Percentiles rank a stretch among this genome's conserved stretches.
phyloP scores from a whole-genome alignment of 371 early-diverging fungal genomes.

The Zopfochytrium polystomum region DNA sequence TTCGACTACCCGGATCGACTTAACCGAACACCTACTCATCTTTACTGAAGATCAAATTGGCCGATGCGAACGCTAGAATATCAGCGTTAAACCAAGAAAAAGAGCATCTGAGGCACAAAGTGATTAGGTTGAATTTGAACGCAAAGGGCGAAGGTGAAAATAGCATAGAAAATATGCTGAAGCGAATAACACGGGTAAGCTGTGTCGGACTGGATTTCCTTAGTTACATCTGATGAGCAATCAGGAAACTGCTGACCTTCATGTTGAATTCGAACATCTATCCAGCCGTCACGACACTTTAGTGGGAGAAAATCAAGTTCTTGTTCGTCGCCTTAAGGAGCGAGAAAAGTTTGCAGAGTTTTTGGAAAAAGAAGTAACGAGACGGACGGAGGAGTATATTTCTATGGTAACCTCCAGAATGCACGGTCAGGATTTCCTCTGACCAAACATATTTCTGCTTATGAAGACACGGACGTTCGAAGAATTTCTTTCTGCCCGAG shows the following conservation, averaged over 20 bases:
- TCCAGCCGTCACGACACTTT: conserved; percentile 39
- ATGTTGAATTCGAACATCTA: conserved; percentile 45
- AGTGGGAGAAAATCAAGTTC: conserved; percentile 39
- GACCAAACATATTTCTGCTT: neutral
- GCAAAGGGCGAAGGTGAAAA: conserved; percentile 58
- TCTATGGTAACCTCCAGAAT: conserved; percentile 38
- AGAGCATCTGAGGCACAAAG: conserved; percentile 56
- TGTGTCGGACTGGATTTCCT: neutral
- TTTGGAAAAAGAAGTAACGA: conserved; percentile 47
- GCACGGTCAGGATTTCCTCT: neutral
- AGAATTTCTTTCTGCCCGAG: conserved; percentile 46
- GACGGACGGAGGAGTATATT: conserved; percentile 48
- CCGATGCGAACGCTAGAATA: conserved; percentile 38
- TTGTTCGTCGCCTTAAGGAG: conserved; percentile 42
- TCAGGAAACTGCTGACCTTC: conserved; percentile 45
- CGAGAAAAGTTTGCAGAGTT: conserved; percentile 47
- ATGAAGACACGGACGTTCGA: conserved; percentile 55
- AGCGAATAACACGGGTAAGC: conserved; percentile 47
- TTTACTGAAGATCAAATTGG: conserved; percentile 25
- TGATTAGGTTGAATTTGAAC: conserved; percentile 53
- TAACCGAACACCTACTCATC: neutral
- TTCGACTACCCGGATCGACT: neutral
- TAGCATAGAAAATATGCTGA: conserved; percentile 55
- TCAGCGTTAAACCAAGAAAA: conserved; percentile 46
- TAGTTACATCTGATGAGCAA: neutral